Conservation (phyloP, 306 rosid species). For the Heteromeles arbutifolia region DNA sequence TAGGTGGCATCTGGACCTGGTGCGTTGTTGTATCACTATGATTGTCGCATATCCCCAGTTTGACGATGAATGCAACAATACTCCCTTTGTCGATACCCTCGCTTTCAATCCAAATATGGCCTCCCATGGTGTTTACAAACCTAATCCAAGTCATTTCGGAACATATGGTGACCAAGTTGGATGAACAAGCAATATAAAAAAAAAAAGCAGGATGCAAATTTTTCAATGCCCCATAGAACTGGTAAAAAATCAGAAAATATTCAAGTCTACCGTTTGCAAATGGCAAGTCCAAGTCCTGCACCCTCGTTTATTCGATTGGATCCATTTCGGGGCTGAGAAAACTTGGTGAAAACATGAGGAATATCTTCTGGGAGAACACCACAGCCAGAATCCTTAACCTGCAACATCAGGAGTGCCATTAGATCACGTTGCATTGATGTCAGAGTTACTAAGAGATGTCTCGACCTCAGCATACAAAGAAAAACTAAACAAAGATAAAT, state of each 20-base stretch:
- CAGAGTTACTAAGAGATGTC: background rate
- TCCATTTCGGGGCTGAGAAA: constrained; percentile 53
- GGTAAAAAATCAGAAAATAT: background rate
- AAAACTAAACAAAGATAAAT: background rate
- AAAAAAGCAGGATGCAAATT: background rate
- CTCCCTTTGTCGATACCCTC: constrained; percentile 77
- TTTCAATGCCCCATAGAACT: background rate
- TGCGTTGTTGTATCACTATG: constrained; percentile 37
- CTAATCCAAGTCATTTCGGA: constrained; percentile 36
- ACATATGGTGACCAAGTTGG: constrained; percentile 2
- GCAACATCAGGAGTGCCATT: constrained; percentile 18
- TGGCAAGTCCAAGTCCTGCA: constrained; percentile 87
- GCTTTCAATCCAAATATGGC: constrained; percentile 87
- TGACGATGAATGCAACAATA: constrained; percentile 55
- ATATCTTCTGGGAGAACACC: constrained; percentile 74
- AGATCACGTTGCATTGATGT: background rate
- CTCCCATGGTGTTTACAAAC: constrained; percentile 93
- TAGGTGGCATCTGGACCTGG: constrained; percentile 25
- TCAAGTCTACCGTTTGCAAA: constrained; percentile 63
- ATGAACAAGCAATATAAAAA: background rate
- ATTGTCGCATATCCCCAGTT: constrained; percentile 57
- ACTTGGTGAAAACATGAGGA: constrained; percentile 68
- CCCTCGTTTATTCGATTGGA: constrained; percentile 45
- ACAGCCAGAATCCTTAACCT: constrained; percentile 92
- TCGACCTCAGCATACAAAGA: background rate